phyloP scores from a whole-genome alignment of 1,284 basidiomycete genomes.

The Leccinum pachyderme region DNA sequence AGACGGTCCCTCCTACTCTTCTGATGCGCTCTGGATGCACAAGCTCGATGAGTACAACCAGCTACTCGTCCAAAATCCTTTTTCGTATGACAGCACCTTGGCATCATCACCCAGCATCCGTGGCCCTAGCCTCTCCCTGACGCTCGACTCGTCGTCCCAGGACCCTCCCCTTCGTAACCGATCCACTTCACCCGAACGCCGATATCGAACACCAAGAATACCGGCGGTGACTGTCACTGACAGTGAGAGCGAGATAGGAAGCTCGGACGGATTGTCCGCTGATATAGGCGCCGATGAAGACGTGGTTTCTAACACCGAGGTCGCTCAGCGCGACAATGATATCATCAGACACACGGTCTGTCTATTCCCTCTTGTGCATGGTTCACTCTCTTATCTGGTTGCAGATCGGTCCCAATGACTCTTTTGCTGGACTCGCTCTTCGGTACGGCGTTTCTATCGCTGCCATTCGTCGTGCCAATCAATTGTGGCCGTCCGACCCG shows the following conservation, averaged over 20 bases:
- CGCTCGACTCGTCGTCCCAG: slow-evolving; percentile 1
- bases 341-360: slow-evolving; percentile 21
- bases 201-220: background rate
- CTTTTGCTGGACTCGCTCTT: slow-evolving; percentile 80
- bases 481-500: slow-evolving; percentile 87
- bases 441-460: slow-evolving; percentile 83
- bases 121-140: background rate
- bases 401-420: slow-evolving; percentile 72
- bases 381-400: background rate
- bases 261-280: background rate
- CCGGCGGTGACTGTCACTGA: background rate
- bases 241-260: slow-evolving; percentile 2
- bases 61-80: slow-evolving; percentile 20
- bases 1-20: slow-evolving; percentile 1
- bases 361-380: background rate
- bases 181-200: slow-evolving; percentile 10
- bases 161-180: slow-evolving; percentile 20
- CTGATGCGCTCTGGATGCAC: slow-evolving; percentile 25
- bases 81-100: slow-evolving; percentile 11
- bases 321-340: background rate
- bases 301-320: background rate
- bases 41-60: slow-evolving; percentile 21
- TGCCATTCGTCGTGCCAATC: slow-evolving; percentile 83
- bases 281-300: background rate
- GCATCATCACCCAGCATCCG: background rate